Percentiles rank a stretch among this genome's conserved stretches.
Conservation (phyloP, 306 rosid genomes). For the Quercus engelmannii region DNA sequence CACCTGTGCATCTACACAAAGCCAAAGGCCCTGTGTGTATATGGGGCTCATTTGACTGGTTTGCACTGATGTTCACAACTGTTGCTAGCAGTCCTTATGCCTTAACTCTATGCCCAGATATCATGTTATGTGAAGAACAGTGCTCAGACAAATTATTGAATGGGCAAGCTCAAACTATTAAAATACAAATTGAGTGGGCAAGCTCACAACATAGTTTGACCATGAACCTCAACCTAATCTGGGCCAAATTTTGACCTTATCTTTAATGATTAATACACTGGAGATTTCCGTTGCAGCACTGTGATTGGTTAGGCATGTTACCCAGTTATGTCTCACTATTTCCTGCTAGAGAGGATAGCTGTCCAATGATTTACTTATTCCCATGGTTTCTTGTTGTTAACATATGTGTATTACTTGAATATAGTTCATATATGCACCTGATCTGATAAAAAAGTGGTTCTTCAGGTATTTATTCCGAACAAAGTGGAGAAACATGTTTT, state of each 20-base stretch:
- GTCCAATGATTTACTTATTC: neutral
- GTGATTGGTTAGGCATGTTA: neutral
- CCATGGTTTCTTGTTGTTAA: neutral
- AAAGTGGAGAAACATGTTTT: constrained; percentile 44
- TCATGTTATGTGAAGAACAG: neutral
- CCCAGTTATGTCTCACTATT: neutral
- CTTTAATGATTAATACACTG: neutral
- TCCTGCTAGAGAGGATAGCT: neutral
- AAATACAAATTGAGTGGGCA: neutral
- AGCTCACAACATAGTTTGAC: neutral
- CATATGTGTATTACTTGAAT: constrained; percentile 15
- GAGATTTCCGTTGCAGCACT: neutral
- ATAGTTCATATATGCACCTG: constrained; percentile 16
- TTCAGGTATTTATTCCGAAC: constrained; percentile 63
- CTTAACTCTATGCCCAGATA: neutral
- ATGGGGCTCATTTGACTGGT: neutral
- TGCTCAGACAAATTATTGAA: neutral
- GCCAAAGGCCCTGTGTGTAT: neutral
- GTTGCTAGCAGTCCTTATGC: neutral
- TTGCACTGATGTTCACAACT: neutral
- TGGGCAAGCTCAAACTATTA: neutral
- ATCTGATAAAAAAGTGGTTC: constrained; percentile 26
- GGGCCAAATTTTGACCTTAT: neutral
- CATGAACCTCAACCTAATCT: neutral
- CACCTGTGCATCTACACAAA: neutral